A percentile compares a stretch with the other conserved stretches of the same genome.
Evolutionary conservation across 23 red algal species (phyloP).

Genomic region (Gracilaria gracilis): DNA sequence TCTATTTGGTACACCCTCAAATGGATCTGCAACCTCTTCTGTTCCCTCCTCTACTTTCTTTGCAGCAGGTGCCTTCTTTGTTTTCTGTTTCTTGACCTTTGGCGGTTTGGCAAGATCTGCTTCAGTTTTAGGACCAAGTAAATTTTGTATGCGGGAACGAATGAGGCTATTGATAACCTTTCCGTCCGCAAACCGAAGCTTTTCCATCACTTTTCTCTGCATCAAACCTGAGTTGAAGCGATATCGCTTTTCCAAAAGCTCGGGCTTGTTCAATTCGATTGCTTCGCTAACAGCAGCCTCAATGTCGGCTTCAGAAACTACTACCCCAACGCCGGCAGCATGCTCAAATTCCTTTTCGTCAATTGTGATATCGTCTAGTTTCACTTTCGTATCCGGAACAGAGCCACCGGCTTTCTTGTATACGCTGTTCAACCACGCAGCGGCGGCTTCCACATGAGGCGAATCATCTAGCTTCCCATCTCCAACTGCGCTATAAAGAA

Average conservation of each 20-base stretch:
- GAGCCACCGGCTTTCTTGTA: conserved; percentile 41
- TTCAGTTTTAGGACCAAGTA: conserved; percentile 88
- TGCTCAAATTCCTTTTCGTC: conserved; percentile 60
- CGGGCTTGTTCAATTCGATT: conserved; percentile 30
- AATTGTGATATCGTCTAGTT: conserved; percentile 46
- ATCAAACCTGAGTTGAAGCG: conserved; percentile 75
- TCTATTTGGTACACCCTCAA: conserved; percentile 80
- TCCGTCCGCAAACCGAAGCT: conserved; percentile 85
- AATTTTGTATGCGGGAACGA: conserved; percentile 29
- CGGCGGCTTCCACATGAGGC: conserved; percentile 86
- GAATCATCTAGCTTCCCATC: conserved; percentile 61
- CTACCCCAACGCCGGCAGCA: conserved; percentile 84
- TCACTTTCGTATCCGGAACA: conserved; percentile 41
- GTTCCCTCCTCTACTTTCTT: background rate
- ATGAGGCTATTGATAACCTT: conserved; percentile 70
- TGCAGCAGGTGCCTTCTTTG: conserved; percentile 17
- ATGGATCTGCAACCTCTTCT: conserved; percentile 65
- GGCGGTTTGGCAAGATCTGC: conserved; percentile 70
- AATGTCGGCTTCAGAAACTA: conserved; percentile 53
- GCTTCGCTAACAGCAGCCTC: conserved; percentile 66
- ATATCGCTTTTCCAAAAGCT: conserved; percentile 76
- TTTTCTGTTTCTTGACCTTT: conserved; percentile 62
- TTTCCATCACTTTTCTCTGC: conserved; percentile 67
- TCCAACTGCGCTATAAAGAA: conserved; percentile 76
- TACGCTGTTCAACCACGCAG: conserved; percentile 65